Base-by-base conservation (phyloP, 2,329 filamentous ascomycete species). In the Penicillium thymicola region DNA sequence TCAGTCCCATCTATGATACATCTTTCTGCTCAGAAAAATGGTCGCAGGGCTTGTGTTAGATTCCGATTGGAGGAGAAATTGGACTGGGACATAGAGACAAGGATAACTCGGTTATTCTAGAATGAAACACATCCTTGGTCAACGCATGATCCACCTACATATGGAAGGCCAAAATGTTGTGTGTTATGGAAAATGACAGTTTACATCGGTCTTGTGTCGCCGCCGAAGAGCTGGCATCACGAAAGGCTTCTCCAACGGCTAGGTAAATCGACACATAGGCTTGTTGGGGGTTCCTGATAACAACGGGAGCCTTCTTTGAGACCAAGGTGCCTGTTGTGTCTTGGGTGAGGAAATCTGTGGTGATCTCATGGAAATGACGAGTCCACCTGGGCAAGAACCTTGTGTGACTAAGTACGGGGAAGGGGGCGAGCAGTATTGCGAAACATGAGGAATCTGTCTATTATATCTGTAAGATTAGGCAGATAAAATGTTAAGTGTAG, bases 131-230 rank as follows among this genome's bases (percentile, higher is more conserved):
- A 4, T 7, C 3, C 13, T 25, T 42, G 23, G 21, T 42, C 5
- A 42, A 42, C 0, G 9, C 13, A n/a, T 16, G 23, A 5, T 10
- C 23, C 8, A 4, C 23, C 4, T 27, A 25, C 2, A 11, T 3
- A 27, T 10, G 23, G 14, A 27, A 42, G 57, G 4, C 67, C 63
- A 55, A 70, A 70, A 46, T 67, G 57, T 43, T 61, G 62, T 7
- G 61, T 63, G 37, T 67, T 61, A 49, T 69, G 63, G 55, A 66
- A 70, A 63, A 69, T 41, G 54, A 59, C 50, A 69, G 51, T 61
- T 64, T 63, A 58, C 63, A 70, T 57, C 54, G 60, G 36, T 65
- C 61, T 58, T 55, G 23, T 25, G 23, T 11, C 27, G 16, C n/a
- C 7, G 59, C 49, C 18, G 53, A 47, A 60, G 57, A 50, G 43